Conservation (phyloP, 78 protist species). For the Bodo saltans region DNA sequence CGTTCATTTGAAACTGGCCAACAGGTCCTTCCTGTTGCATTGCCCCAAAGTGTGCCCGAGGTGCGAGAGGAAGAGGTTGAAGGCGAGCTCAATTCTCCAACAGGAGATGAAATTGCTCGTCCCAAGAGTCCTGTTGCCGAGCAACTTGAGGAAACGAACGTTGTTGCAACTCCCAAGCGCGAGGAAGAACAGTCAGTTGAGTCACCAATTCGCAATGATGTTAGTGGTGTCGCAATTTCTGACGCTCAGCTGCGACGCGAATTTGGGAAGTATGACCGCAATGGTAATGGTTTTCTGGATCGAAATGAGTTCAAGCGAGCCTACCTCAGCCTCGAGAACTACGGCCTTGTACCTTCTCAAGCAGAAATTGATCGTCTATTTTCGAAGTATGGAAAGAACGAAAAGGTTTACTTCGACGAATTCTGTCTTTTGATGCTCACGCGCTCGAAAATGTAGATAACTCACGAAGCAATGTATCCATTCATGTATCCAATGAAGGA, state of each 20-base stretch:
- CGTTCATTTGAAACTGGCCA: too few relatives aligned
- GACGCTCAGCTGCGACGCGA: neutral
- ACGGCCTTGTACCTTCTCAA: neutral
- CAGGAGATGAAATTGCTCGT: too few relatives aligned
- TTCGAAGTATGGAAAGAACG: neutral
- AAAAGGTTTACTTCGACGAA: neutral
- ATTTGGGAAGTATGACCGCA: neutral
- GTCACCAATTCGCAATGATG: too few relatives aligned
- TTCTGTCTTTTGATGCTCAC: neutral
- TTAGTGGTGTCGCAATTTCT: too few relatives aligned
- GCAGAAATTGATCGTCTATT: neutral
- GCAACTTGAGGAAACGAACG: too few relatives aligned
- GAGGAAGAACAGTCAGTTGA: too few relatives aligned
- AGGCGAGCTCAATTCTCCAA: too few relatives aligned
- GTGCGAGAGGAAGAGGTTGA: too few relatives aligned
- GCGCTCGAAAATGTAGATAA: neutral
- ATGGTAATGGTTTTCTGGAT: neutral
- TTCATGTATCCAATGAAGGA: neutral
- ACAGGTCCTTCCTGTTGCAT: too few relatives aligned
- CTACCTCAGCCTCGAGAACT: neutral
- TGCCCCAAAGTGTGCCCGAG: too few relatives aligned
- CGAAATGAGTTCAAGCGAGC: neutral
- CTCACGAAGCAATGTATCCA: neutral
- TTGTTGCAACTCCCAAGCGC: too few relatives aligned
- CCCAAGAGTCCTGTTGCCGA: too few relatives aligned